phyloP scores from a whole-genome alignment of 257 asterid genomes.

The Ilex aquifolium region DNA sequence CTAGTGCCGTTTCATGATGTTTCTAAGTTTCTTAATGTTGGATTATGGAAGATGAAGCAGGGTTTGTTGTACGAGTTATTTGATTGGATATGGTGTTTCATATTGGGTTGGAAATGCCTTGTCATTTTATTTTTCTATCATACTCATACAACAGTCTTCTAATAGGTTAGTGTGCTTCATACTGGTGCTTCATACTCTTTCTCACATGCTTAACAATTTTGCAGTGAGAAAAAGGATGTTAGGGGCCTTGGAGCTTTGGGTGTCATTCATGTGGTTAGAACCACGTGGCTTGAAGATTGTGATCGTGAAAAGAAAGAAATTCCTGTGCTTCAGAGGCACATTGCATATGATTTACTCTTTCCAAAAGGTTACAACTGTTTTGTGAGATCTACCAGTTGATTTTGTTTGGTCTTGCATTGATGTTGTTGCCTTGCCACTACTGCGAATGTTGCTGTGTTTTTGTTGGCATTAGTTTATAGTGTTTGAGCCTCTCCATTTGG shows the following conservation, averaged over 20 bases:
- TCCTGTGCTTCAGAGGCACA: conserved; percentile 71
- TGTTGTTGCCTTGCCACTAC: not conserved
- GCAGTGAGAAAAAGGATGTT: conserved; percentile 82
- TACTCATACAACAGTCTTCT: no score
- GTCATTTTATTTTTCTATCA: no score
- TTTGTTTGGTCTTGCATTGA: not conserved
- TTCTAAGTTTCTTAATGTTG: no score
- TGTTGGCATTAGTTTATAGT: not conserved
- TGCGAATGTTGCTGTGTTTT: not conserved
- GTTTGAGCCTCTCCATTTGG: not conserved
- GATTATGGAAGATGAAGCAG: no score
- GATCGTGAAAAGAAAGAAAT: conserved; percentile 61
- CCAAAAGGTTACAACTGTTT: conserved; percentile 60
- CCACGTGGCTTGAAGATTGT: conserved; percentile 91
- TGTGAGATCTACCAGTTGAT: not conserved
- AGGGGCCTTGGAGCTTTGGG: conserved; percentile 80
- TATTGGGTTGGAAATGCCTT: no score
- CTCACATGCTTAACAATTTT: conserved; percentile 21
- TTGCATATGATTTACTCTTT: conserved; percentile 78
- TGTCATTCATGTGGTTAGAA: conserved; percentile 62
- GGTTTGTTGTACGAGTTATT: no score
- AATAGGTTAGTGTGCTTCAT: no score
- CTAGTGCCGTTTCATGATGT: no score
- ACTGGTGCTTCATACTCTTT: not conserved
- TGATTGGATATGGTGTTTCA: no score